A percentile compares a stretch with the other conserved stretches of the same genome.
Evolutionary conservation across 179 eudicot genomes (phyloP).

Genomic region (Drosera spatulata): DNA sequence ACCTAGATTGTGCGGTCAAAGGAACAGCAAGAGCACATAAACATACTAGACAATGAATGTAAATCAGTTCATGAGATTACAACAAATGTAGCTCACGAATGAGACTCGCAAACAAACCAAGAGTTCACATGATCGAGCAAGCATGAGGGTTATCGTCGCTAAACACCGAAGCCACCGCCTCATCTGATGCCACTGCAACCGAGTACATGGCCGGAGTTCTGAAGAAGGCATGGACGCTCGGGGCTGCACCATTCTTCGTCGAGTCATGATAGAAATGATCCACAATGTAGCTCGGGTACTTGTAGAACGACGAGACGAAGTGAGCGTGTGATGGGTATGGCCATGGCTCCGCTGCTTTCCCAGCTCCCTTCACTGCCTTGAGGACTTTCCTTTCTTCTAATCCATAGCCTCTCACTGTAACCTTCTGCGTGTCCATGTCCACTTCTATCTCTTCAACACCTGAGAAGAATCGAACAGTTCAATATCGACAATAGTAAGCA

Average conservation of each 20-base stretch:
- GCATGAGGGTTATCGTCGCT: slow-evolving; percentile 97
- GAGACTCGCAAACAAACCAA: not conserved
- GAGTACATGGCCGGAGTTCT: slow-evolving; percentile 82
- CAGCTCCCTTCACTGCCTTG: slow-evolving; percentile 74
- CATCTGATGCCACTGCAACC: slow-evolving; percentile 72
- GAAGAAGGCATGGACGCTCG: slow-evolving; percentile 64
- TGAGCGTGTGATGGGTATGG: slow-evolving; percentile 74
- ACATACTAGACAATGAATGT: too few species aligned
- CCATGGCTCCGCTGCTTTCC: slow-evolving; percentile 94
- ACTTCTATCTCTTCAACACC: slow-evolving; percentile 74
- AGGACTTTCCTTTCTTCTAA: slow-evolving; percentile 77
- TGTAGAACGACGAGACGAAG: slow-evolving; percentile 62
- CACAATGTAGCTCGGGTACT: slow-evolving; percentile 57
- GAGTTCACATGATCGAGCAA: slow-evolving; percentile 53
- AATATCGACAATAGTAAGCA: too few species aligned
- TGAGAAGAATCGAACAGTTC: slow-evolving; percentile 3
- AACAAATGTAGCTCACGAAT: too few species aligned
- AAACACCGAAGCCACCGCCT: slow-evolving; percentile 77
- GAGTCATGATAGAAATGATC: slow-evolving; percentile 71
- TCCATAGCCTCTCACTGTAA: slow-evolving; percentile 55
- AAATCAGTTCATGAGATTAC: too few species aligned
- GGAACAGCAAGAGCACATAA: too few species aligned
- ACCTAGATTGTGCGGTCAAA: too few species aligned
- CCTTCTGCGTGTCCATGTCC: slow-evolving; percentile 57
- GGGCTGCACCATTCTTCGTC: slow-evolving; percentile 28